phyloP scores from a whole-genome alignment of 2,329 filamentous ascomycete species.

The Phaeosphaeria sp. region DNA sequence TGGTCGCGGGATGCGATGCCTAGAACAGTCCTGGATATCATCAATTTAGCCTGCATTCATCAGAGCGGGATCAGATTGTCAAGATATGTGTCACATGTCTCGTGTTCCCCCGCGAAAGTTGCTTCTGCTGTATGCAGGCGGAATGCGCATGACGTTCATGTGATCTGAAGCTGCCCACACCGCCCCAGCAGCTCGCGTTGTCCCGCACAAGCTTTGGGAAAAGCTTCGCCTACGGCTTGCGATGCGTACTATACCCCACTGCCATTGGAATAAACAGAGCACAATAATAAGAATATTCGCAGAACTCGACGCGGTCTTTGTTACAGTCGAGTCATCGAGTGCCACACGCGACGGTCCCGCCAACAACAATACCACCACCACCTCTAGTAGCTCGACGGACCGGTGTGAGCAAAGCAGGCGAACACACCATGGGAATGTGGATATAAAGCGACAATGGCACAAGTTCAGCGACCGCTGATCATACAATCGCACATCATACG shows the following conservation, averaged over 20 bases:
- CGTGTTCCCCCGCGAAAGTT: not conserved
- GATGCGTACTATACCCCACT: not conserved
- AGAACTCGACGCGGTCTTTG: too few species aligned
- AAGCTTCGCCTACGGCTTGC: constrained; percentile 7
- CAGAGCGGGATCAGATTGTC: not conserved
- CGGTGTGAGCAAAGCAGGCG: not conserved
- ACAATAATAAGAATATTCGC: too few species aligned
- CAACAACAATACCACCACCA: not conserved
- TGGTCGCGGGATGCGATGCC: not conserved
- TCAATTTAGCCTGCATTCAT: not conserved
- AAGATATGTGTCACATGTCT: not conserved
- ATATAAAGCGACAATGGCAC: constrained; percentile 28
- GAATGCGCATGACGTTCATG: constrained; percentile 5
- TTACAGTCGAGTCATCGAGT: not conserved
- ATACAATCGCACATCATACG: constrained; percentile 48
- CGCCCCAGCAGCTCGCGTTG: constrained; percentile 1
- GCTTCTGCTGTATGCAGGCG: not conserved
- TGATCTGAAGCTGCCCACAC: constrained; percentile 1
- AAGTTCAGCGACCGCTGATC: constrained; percentile 42
- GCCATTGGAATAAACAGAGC: not conserved
- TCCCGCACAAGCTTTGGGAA: constrained; percentile 10
- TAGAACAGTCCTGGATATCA: not conserved
- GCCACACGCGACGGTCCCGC: not conserved
- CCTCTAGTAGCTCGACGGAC: too few species aligned
- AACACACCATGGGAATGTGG: not conserved